A percentile compares a stretch with the other conserved stretches of the same genome.
These are phyloP conservation scores for Paulownia fortunei DNA, from an alignment of 257 asterid genomes.

Conservation along the genomic window DNA sequence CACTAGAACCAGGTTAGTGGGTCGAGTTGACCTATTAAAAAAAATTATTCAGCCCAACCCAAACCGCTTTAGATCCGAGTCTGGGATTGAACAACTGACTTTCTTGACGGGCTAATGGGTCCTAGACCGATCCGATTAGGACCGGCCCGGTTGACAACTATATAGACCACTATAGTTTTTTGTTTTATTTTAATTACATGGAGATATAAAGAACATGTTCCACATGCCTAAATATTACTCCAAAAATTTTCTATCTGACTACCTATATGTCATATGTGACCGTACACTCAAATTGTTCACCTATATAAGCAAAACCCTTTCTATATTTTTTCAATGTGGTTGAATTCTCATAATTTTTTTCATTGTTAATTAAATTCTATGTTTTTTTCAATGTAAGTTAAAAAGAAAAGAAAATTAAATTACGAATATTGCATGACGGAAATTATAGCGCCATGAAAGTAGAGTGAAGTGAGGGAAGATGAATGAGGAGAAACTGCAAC, in stretches of 20 bases:
- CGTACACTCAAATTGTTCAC: conserved; percentile 9
- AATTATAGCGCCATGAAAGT: no score
- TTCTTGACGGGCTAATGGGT: no score
- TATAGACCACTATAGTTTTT: not conserved
- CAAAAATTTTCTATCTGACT: conserved; percentile 25
- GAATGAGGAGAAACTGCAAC: conserved; percentile 27
- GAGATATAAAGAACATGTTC: conserved; percentile 23
- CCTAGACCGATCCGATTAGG: no score
- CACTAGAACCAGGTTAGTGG: no score
- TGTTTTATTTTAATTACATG: conserved; percentile 28
- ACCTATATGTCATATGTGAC: conserved; percentile 17
- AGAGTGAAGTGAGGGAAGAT: not conserved
- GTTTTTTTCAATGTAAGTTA: not conserved
- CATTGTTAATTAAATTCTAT: not conserved
- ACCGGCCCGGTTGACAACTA: no score
- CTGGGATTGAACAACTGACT: no score
- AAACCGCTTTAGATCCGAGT: no score
- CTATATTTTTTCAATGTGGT: not conserved
- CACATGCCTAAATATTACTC: conserved; percentile 22
- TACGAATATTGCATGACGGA: no score
- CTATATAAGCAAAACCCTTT: not conserved
- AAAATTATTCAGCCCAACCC: no score
- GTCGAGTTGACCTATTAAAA: no score
- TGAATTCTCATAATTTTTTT: not conserved
- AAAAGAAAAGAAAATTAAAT: not conserved